Conservation (phyloP, 371 early-diverging fungal genomes). For the Rhizopus arrhizus region DNA sequence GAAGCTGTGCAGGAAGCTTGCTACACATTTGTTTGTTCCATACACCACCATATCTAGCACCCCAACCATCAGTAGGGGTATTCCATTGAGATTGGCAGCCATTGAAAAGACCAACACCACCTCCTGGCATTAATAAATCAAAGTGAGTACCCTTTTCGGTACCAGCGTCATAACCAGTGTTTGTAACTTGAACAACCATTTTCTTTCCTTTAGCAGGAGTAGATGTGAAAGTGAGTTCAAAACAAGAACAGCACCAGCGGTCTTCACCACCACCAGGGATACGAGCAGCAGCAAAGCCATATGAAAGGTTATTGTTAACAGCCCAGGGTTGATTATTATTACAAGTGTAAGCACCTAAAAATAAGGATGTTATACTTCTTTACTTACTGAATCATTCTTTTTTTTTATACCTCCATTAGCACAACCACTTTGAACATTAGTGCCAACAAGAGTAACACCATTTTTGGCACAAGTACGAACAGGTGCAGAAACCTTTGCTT, state of each 20-base stretch:
- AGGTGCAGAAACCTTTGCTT: slow-evolving; percentile 36
- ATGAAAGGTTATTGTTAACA: slow-evolving; percentile 36
- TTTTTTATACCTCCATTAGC: slow-evolving; percentile 27
- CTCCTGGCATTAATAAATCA: slow-evolving; percentile 51
- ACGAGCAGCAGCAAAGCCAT: slow-evolving; percentile 49
- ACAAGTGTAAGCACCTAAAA: slow-evolving; percentile 33
- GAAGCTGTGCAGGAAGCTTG: slow-evolving; percentile 34
- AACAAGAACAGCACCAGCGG: slow-evolving; percentile 45
- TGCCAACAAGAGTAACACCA: slow-evolving; percentile 31
- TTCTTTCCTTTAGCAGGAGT: slow-evolving; percentile 38
- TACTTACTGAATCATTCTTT: too few species aligned
- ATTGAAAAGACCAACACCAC: slow-evolving; percentile 49
- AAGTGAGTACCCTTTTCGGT: slow-evolving; percentile 25
- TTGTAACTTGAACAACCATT: slow-evolving; percentile 50
- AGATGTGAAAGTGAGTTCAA: slow-evolving; percentile 43
- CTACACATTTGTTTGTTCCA: slow-evolving; percentile 26
- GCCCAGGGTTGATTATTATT: slow-evolving; percentile 49
- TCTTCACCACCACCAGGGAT: slow-evolving; percentile 31
- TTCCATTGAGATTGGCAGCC: slow-evolving; percentile 43
- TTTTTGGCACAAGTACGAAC: slow-evolving; percentile 35
- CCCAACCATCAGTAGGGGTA: slow-evolving; percentile 41
- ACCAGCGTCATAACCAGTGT: slow-evolving; percentile 45
- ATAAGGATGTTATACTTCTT: too few species aligned
- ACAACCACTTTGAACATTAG: slow-evolving; percentile 36
- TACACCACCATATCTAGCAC: slow-evolving; percentile 43